Conservation (phyloP, 257 asterid species). For the Buddleja alternifolia region DNA sequence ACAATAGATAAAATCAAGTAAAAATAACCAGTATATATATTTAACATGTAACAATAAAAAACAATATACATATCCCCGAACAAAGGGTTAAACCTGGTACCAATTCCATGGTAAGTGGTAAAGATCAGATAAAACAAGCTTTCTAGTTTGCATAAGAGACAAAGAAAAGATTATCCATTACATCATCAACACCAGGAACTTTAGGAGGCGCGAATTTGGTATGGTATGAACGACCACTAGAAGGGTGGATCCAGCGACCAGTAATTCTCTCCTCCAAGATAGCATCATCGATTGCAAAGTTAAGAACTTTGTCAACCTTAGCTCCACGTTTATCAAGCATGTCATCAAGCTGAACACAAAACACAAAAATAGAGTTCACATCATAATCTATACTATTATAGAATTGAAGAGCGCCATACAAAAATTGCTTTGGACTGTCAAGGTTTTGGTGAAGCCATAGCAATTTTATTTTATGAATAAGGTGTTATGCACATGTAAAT, state of each 20-base stretch:
- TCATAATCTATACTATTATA: no score
- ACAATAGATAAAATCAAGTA: conserved; percentile 29
- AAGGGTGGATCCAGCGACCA: conserved; percentile 99
- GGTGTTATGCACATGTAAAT: no score
- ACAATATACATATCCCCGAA: no score
- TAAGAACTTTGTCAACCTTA: conserved; percentile 88
- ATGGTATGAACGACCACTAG: conserved; percentile 91
- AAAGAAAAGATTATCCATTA: conserved; percentile 35
- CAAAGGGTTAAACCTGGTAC: neutral
- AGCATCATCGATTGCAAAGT: conserved; percentile 94
- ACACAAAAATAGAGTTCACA: conserved; percentile 21
- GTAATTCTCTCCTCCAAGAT: conserved; percentile 94
- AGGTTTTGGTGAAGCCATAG: no score
- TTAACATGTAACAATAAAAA: neutral
- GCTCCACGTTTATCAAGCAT: conserved; percentile 85
- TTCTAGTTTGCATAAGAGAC: conserved; percentile 1
- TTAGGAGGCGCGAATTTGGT: conserved; percentile 87
- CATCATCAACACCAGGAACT: conserved; percentile 82
- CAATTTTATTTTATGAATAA: no score
- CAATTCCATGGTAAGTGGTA: neutral
- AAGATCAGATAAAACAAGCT: neutral
- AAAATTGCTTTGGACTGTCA: no score
- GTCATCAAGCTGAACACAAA: conserved; percentile 76
- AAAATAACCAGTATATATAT: neutral
- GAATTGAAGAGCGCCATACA: no score